Evolutionary conservation across 495 filamentous ascomycete species (phyloP), one percentile per base, ranked within the genome.

Genomic region (Saxophila tyrrhenica): DNA sequence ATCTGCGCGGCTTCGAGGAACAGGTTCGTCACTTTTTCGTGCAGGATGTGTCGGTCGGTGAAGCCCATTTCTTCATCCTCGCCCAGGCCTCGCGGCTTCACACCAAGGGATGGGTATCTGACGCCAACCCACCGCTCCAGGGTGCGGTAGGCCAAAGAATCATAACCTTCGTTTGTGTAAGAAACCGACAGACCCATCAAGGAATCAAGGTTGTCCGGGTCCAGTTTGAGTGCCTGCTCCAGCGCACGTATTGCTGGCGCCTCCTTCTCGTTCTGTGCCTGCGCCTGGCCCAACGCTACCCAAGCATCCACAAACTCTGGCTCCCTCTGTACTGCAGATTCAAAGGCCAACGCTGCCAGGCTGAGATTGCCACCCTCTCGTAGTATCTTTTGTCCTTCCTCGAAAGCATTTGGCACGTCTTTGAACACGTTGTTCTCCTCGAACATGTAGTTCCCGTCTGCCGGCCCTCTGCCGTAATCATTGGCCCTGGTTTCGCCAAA

Each of bases 101-200:
- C 73, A 24, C 80, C 76, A 62, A 95, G 78, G 15, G 78, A 68
- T 8, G 92, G 92, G 69, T 98, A 98, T 68, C 92, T 95, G 68
- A 85, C 78, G 11, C 85, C 82, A 46, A 99, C 79, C 92, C 92
- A 99, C 60, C 89, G 86, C 72, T 99, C 94, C 16, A 99, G 78
- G 17, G 90, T 95, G 24, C 91, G 86, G 74, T 97, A 99, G 55
- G 92, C 94, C 20, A 88, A 91, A 58, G 83, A 87, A 66, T 97
- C 92, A 73, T 97, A 97, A 56, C 91, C 92, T 69, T 99, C 92
- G 72, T 99, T 99, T 32, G 94, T 97, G 69, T 97, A 99, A n/a
- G 85, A 90, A 41, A 99, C 92, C 39, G 91, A 88, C 19, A 99
- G 76, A 2, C 86, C 89, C 89, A 99, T 96, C 25, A 97, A 74